Conservation (phyloP, 805 yeast species). For the Wickerhamiella occidentalis region DNA sequence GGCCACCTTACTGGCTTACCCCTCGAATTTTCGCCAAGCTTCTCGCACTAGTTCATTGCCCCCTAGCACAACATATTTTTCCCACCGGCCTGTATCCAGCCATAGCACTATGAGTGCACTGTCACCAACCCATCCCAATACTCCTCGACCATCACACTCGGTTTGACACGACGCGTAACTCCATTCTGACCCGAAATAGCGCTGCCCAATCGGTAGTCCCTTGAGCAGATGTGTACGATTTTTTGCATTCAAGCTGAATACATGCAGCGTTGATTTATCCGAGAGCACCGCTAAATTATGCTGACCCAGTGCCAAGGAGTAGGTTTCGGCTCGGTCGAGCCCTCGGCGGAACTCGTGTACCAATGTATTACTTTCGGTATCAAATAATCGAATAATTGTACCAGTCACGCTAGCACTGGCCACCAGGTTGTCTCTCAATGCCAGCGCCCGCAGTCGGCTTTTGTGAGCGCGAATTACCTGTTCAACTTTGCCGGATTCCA, state of each 20-base stretch:
- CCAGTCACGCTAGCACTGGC: constrained; percentile 80
- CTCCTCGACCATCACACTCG: constrained; percentile 33
- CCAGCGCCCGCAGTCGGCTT: constrained; percentile 47
- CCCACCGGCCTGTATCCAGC: constrained; percentile 69
- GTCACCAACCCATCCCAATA: constrained; percentile 66
- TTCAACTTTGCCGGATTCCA: constrained; percentile 48
- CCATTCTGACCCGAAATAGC: constrained; percentile 78
- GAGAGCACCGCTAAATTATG: constrained; percentile 76
- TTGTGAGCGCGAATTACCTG: constrained; percentile 71
- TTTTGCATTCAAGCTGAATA: constrained; percentile 43
- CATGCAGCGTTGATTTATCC: constrained; percentile 81
- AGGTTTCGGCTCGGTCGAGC: constrained; percentile 67
- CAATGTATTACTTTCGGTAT: constrained; percentile 53
- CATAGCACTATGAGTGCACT: constrained; percentile 64
- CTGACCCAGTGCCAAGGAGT: constrained; percentile 74
- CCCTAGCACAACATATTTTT: constrained; percentile 63
- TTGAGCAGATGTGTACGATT: constrained; percentile 53
- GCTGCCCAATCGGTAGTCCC: constrained; percentile 52
- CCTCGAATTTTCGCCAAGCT: constrained; percentile 56
- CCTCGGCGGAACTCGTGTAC: constrained; percentile 86
- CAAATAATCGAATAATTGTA: constrained; percentile 63
- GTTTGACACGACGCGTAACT: constrained; percentile 65
- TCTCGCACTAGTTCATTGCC: constrained; percentile 51
- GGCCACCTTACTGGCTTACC: neutral
- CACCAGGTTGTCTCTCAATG: constrained; percentile 52